Conservation (phyloP, 345 rosid species). For the Ailanthus altissimus region DNA sequence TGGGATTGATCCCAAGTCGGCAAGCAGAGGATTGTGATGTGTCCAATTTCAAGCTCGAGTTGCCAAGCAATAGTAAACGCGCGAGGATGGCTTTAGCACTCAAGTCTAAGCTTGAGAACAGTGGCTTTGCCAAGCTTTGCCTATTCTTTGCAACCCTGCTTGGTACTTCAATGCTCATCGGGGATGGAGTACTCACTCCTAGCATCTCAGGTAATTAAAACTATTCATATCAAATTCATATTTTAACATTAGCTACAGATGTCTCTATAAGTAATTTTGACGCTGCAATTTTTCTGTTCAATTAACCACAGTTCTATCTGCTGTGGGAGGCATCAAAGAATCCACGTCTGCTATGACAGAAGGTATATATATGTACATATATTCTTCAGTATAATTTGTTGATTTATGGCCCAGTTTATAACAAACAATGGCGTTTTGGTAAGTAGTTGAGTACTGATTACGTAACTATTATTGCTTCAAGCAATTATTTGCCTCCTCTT, state of each 20-base stretch:
- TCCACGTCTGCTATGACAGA: slow-evolving; percentile 4
- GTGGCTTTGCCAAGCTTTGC: slow-evolving; percentile 26
- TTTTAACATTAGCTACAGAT: not conserved
- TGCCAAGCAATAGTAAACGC: slow-evolving; percentile 21
- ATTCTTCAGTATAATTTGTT: not conserved
- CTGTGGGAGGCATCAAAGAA: slow-evolving; percentile 48
- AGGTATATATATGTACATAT: not conserved
- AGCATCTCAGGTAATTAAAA: slow-evolving; percentile 29
- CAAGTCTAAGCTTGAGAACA: slow-evolving; percentile 31
- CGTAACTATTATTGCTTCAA: too few species aligned
- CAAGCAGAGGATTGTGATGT: slow-evolving; percentile 48
- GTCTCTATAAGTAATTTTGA: not conserved
- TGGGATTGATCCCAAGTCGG: slow-evolving; percentile 45
- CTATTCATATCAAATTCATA: slow-evolving; percentile 3
- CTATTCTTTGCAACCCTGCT: slow-evolving; percentile 41
- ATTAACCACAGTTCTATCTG: slow-evolving; percentile 45
- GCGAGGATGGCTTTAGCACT: slow-evolving; percentile 16
- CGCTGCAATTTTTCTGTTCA: not conserved
- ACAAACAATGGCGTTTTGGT: too few species aligned
- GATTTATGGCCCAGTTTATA: too few species aligned
- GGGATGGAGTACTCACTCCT: slow-evolving; percentile 60
- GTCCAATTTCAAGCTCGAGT: slow-evolving; percentile 42
- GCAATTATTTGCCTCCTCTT: too few species aligned
- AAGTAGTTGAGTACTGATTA: too few species aligned
- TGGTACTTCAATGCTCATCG: slow-evolving; percentile 61